phyloP scores from a whole-genome alignment of 2,329 filamentous ascomycete genomes.

The Coccinonectria pachysandricola region DNA sequence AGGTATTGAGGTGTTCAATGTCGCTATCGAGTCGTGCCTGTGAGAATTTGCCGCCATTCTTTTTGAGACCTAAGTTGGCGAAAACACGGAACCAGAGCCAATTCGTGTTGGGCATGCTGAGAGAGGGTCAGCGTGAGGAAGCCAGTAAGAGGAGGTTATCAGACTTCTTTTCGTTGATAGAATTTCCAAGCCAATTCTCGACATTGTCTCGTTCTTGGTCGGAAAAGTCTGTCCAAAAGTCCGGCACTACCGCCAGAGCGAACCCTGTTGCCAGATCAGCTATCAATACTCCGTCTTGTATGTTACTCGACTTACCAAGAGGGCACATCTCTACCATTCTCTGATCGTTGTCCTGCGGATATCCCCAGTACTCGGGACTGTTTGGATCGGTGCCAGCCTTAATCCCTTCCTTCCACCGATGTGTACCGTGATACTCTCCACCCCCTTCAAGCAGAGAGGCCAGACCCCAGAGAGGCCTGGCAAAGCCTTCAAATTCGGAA shows the following conservation, averaged over 20 bases:
- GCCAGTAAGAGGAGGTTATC: conserved; percentile 5
- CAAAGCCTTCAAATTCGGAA: conserved; percentile 67
- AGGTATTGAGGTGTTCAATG: conserved; percentile 68
- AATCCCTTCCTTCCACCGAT: conserved; percentile 58
- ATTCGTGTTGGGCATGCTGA: conserved; percentile 57
- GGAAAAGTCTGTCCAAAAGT: conserved; percentile 56
- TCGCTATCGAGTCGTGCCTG: conserved; percentile 61
- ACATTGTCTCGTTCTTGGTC: conserved; percentile 55
- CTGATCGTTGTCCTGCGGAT: conserved; percentile 66
- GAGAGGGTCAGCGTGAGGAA: conserved; percentile 8
- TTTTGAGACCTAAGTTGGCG: conserved; percentile 67
- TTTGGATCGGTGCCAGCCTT: conserved; percentile 61
- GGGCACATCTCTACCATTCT: conserved; percentile 81
- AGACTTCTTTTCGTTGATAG: conserved; percentile 66
- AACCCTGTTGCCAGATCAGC: too few relatives aligned
- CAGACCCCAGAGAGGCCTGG: conserved; percentile 66
- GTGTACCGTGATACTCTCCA: conserved; percentile 51
- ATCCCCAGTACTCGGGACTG: conserved; percentile 65
- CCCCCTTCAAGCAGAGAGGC: conserved; percentile 60
- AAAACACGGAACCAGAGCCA: conserved; percentile 82
- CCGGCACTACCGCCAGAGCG: conserved; percentile 57
- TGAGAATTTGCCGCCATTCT: conserved; percentile 62
- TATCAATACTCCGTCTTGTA: too few relatives aligned
- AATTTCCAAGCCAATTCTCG: conserved; percentile 61
- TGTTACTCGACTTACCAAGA: conserved; percentile 50